These are phyloP conservation scores for Coprinopsis cinerea DNA, from an alignment of 768 basidiomycete genomes.

Conservation along the genomic window DNA sequence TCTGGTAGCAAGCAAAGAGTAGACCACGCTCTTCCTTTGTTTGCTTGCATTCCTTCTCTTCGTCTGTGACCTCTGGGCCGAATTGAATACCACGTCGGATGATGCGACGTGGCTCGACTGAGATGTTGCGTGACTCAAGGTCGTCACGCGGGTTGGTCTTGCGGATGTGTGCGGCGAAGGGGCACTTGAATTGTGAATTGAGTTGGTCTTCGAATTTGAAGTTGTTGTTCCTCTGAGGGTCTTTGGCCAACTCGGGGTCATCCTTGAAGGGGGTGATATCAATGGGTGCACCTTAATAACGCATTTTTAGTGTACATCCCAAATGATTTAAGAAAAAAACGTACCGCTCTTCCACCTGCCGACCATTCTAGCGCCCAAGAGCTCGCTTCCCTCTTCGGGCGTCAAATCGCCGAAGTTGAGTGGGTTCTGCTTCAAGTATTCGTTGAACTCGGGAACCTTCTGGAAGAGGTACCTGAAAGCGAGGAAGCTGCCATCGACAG, in stretches of 20 bases:
- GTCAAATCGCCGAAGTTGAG: constrained; percentile 26
- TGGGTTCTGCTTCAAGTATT: constrained; percentile 38
- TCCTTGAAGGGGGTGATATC: constrained; percentile 19
- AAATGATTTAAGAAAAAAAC: constrained; percentile 33
- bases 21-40: constrained; percentile 44
- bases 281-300: constrained; percentile 34
- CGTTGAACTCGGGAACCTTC: constrained; percentile 45
- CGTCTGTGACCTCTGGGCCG: constrained; percentile 42
- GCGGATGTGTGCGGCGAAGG: constrained; percentile 43
- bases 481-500: constrained; percentile 45
- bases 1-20: constrained; percentile 39
- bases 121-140: constrained; percentile 24
- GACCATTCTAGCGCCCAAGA: constrained; percentile 47
- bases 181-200: constrained; percentile 34
- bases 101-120: constrained; percentile 31
- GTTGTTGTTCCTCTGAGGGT: constrained; percentile 36
- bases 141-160: constrained; percentile 44
- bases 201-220: constrained; percentile 34
- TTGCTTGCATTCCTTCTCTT: constrained; percentile 29
- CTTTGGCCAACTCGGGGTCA: constrained; percentile 28
- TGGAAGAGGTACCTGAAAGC: constrained; percentile 48
- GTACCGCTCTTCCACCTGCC: constrained; percentile 53
- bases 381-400: constrained; percentile 35
- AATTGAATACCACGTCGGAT: constrained; percentile 46
- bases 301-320: constrained; percentile 16